Evolutionary conservation across 2,329 filamentous ascomycete species (phyloP), one percentile per base, ranked within the genome.

Genomic region (Fusarium goolgardi): DNA sequence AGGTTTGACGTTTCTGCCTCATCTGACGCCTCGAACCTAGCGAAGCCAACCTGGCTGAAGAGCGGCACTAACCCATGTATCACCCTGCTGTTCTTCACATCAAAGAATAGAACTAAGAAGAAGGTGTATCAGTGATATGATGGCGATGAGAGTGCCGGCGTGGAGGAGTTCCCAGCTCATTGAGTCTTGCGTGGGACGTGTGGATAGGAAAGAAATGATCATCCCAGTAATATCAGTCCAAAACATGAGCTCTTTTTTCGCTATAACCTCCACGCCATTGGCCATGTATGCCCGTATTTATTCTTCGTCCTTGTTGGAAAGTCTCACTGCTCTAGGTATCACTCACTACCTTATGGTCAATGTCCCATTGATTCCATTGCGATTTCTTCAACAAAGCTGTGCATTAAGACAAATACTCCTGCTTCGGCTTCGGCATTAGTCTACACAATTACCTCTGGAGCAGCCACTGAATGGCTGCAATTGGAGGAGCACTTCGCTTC

Each of bases 1-100:
- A 52, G 54, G 49, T 55, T 67, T 67, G 63, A 49, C 58, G 43
- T 63, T 52, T 67, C 47, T 49, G 41, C 49, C 53, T 67, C 44
- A 25, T 49, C 43, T 55, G 37, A 35, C 25, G 20, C 39, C 45
- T 47, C 45, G 15, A 13, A 50, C 34, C 44, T 34, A 25, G 25
- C 29, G 18, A 18, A 34, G 29, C 29, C 34, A 43, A 51, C 16
- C 44, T 60, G 16, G 25, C 25, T 29, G 23, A 27, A 18, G 9
- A 16, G 12, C 4, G 43, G 27, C 7, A 31, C n/a, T 20, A 45
- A 27, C 20, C 32, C 31, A 39, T n/a, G 21, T 31, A 29, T 6
- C 20, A 11, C 13, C 21, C 46, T 20, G 18, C 12, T 35, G 18
- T 27, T 37, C 21, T 50, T n/a, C 27, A 13, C 18, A 34, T 37